Conservation (phyloP, 2,329 filamentous ascomycete species). For the Microdochium bolleyi region DNA sequence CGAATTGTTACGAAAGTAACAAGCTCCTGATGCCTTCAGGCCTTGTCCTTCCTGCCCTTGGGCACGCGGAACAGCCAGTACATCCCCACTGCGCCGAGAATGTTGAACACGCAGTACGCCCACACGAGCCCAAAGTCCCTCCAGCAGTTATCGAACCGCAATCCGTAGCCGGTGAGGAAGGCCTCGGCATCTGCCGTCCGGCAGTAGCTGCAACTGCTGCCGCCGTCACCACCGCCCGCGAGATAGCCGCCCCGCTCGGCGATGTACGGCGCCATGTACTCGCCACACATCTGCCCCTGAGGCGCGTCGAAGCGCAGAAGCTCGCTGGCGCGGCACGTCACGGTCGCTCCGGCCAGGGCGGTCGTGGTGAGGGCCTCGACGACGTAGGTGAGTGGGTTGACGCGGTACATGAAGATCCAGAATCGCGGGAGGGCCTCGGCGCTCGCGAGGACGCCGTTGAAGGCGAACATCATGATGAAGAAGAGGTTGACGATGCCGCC, state of each 20-base stretch:
- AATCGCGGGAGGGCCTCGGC: slow-evolving; percentile 58
- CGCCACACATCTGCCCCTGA: no score
- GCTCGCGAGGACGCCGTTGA: slow-evolving; percentile 51
- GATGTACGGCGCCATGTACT: no score
- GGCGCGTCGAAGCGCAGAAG: slow-evolving; percentile 58
- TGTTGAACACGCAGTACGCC: slow-evolving; percentile 51
- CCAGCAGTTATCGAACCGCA: slow-evolving; percentile 53
- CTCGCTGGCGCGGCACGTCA: slow-evolving; percentile 64
- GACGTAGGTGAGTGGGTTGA: slow-evolving; percentile 78
- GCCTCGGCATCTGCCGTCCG: slow-evolving; percentile 40
- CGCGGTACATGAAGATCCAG: slow-evolving; percentile 79
- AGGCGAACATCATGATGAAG: slow-evolving; percentile 50
- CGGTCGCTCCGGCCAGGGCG: slow-evolving; percentile 58
- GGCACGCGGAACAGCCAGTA: slow-evolving; percentile 48
- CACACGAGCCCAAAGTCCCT: slow-evolving; percentile 60
- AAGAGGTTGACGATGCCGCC: slow-evolving; percentile 42
- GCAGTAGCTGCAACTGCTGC: slow-evolving; percentile 49
- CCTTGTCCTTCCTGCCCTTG: slow-evolving; percentile 16
- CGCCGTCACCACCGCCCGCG: no score
- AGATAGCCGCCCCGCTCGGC: no score
- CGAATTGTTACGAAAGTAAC: no score
- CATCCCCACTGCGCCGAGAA: slow-evolving; percentile 42
- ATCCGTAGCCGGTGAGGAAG: slow-evolving; percentile 38
- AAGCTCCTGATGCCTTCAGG: no score
- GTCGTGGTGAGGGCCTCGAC: slow-evolving; percentile 64